A percentile compares a stretch with the other conserved stretches of the same genome.
phyloP scores from a whole-genome alignment of 116 monocot genomes.

The Zostera marina region DNA sequence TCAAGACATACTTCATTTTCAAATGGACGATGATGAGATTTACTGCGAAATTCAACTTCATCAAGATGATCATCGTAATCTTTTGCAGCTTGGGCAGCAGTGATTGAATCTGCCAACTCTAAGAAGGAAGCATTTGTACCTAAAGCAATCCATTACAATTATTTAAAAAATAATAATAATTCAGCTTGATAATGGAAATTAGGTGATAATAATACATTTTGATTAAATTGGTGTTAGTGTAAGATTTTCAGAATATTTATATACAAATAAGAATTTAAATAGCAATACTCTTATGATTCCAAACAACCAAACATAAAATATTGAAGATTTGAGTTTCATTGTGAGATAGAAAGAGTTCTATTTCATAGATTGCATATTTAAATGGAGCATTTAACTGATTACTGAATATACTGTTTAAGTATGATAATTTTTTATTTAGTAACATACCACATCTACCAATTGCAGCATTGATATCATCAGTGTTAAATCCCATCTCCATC shows the following conservation, averaged over 20 bases:
- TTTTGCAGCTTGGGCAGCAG: conserved; percentile 44
- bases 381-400: neutral
- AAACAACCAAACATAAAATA: too few species aligned
- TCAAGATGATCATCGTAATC: conserved; percentile 9
- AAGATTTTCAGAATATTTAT: too few species aligned
- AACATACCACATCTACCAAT: conserved; percentile 50
- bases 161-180: neutral
- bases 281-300: too few species aligned
- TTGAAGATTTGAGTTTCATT: too few species aligned
- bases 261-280: too few species aligned
- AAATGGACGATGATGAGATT: neutral
- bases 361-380: neutral
- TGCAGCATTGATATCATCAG: conserved; percentile 25
- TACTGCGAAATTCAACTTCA: neutral
- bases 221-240: too few species aligned
- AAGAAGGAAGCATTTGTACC: conserved; percentile 36
- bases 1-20: conserved; percentile 9
- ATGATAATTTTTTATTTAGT: too few species aligned
- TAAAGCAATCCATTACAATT: conserved; percentile 6
- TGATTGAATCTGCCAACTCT: conserved; percentile 58
- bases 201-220: too few species aligned
- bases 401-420: neutral
- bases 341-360: neutral
- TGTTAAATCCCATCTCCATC: conserved; percentile 34
- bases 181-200: neutral